Percentiles rank a stretch among this genome's conserved stretches.
These are phyloP conservation scores for Dendrobium huoshanense DNA, from an alignment of 106 monocot species.

Conservation along the genomic window DNA sequence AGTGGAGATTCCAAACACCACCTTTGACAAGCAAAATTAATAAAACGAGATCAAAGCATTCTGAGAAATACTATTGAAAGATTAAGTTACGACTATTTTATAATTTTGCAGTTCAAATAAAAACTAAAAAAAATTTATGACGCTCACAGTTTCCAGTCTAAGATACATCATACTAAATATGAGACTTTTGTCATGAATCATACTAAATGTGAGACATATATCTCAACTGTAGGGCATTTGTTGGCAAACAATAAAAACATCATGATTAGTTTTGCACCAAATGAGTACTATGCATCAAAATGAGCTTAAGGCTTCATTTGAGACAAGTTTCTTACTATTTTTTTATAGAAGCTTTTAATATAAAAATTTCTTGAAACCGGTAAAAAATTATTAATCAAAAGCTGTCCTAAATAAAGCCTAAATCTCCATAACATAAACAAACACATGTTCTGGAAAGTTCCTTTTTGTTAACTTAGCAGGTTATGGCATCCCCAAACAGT, in stretches of 20 bases:
- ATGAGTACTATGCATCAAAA: not conserved
- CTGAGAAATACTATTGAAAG: not conserved
- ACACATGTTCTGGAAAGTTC: too few relatives aligned
- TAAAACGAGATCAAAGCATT: not conserved
- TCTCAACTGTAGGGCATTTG: not conserved
- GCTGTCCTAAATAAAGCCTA: too few relatives aligned
- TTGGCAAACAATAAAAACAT: not conserved
- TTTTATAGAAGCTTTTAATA: too few relatives aligned
- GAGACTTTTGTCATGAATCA: not conserved
- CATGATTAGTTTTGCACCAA: not conserved
- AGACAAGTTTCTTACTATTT: too few relatives aligned
- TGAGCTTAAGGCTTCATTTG: not conserved
- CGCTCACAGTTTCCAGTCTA: not conserved
- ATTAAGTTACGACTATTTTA: not conserved
- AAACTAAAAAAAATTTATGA: not conserved
- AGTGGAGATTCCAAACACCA: not conserved
- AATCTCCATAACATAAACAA: too few relatives aligned
- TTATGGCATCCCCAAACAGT: too few relatives aligned
- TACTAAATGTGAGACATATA: not conserved
- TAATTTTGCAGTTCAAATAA: not conserved
- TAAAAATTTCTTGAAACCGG: not conserved
- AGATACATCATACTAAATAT: conserved; percentile 1
- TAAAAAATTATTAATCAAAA: too few relatives aligned
- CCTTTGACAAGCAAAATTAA: not conserved
- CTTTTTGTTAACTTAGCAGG: too few relatives aligned